Conservation (phyloP, 495 filamentous ascomycete species). For the Tuber brumale region DNA sequence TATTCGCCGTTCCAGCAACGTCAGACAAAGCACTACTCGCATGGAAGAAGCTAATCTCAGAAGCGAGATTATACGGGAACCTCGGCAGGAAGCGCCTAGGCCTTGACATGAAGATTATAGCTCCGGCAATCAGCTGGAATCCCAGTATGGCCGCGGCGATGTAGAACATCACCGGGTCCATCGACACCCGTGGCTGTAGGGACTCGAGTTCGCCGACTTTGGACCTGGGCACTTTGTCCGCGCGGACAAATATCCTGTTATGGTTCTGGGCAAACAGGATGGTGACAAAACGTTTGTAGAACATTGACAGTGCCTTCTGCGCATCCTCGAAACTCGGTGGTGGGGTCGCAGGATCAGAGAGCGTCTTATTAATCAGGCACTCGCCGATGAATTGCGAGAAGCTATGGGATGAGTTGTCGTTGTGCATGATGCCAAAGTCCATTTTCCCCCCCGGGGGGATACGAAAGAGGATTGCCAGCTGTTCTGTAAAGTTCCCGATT, state of each 20-base stretch:
- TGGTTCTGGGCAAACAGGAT: constrained; percentile 12
- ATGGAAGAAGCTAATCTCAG: constrained; percentile 13
- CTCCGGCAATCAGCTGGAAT: constrained; percentile 8
- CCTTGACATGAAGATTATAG: constrained; percentile 7
- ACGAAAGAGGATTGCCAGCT: constrained; percentile 14
- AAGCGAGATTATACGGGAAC: constrained; percentile 8
- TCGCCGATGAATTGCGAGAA: constrained; percentile 4
- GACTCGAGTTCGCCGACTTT: constrained; percentile 2
- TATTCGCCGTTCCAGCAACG: constrained; percentile 17
- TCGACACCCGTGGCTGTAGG: neutral
- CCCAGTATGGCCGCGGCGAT: constrained; percentile 6
- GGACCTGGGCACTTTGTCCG: neutral
- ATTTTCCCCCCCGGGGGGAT: neutral
- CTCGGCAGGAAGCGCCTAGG: constrained; percentile 21
- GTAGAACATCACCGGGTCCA: constrained; percentile 7
- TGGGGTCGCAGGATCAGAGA: constrained; percentile 4
- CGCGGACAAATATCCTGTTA: constrained; percentile 5
- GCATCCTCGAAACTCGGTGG: constrained; percentile 8
- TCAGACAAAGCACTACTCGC: constrained; percentile 16
- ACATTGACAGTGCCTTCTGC: neutral
- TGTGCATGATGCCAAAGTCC: constrained; percentile 9
- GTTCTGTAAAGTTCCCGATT: constrained; percentile 10
- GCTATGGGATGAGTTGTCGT: neutral
- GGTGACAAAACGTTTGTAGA: constrained; percentile 8
- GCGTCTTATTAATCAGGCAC: constrained; percentile 6